Percentiles rank a stretch among this genome's conserved stretches.
Evolutionary conservation across 2,329 filamentous ascomycete genomes (phyloP).

Genomic region (Lachnellula occidentalis): DNA sequence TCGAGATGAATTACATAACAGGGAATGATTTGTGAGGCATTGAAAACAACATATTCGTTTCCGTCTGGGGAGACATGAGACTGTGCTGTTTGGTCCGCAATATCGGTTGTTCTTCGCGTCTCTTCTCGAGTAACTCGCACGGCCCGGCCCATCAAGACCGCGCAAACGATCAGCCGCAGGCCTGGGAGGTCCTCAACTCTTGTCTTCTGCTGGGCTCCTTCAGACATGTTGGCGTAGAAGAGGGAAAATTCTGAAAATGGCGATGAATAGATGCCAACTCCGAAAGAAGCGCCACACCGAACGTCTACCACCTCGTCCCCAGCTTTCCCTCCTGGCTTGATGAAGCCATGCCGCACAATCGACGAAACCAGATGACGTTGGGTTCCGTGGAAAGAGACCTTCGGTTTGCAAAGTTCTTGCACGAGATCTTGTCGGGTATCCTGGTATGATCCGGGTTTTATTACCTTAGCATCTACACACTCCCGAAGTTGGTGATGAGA

Average conservation of each 20-base stretch:
- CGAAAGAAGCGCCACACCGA: slow-evolving; percentile 36
- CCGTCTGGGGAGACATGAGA: slow-evolving; percentile 35
- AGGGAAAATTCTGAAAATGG: slow-evolving; percentile 37
- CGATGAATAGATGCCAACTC: slow-evolving; percentile 41
- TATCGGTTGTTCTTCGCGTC: slow-evolving; percentile 13
- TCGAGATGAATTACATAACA: slow-evolving; percentile 43
- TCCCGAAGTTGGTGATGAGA: slow-evolving; percentile 9
- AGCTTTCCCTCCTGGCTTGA: slow-evolving; percentile 33
- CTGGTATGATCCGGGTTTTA: slow-evolving; percentile 1
- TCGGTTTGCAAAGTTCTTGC: slow-evolving; percentile 33
- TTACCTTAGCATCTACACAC: slow-evolving; percentile 9
- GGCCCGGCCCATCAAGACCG: slow-evolving; percentile 40
- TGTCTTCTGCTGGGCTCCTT: slow-evolving; percentile 12
- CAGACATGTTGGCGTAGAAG: slow-evolving; percentile 31
- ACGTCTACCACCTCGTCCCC: slow-evolving; percentile 22
- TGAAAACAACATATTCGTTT: slow-evolving; percentile 40
- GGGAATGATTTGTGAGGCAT: slow-evolving; percentile 38
- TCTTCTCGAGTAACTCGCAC: slow-evolving; percentile 26
- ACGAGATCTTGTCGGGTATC: slow-evolving; percentile 31
- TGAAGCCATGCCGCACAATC: slow-evolving; percentile 41
- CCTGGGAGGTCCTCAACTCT: slow-evolving; percentile 31
- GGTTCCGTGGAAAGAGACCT: slow-evolving; percentile 39
- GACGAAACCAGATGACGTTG: slow-evolving; percentile 33
- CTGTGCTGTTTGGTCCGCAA: slow-evolving; percentile 30
- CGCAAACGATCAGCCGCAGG: slow-evolving; percentile 40